Base-by-base conservation (phyloP, 1,139 yeast species). In the Candida tropicalis region DNA sequence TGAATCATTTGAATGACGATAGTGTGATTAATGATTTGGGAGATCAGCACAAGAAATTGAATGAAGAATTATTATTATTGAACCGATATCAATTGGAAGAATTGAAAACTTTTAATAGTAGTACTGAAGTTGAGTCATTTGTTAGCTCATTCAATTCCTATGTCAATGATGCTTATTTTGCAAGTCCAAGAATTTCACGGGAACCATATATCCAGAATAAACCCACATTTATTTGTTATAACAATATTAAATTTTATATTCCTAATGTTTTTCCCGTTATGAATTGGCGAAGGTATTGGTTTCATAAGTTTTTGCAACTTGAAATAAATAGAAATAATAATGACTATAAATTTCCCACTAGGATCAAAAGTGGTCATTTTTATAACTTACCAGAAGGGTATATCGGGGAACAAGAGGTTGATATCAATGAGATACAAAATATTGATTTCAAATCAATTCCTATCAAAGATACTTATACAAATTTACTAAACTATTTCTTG, bases 201-300 rank as follows among this genome's bases (percentile, higher is more conserved):
- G 35, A 31, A 16, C 25, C 44, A 9, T 42, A 35, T 42, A 42
- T 49, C 11, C 45, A 44, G 28, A 50, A 42, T 22, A 37, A 27
- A 11, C 3, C 34, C 1, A 37, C 39, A 22, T 38, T 34, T 25
- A 39, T 50, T 9, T 40, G 49, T 17, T 50, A 46, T 36, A 40
- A 42, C 18, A 32, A 39, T 16, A 23, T 33, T 3, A 47, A 47
- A 33, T 50, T 48, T 29, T 27, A 44, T 25, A 18, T 47, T 4
- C 53, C 53, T 10, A 37, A 23, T 27, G 22, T 44, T 12, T 32
- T 47, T 7, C 39, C 52, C 2, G 33, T 38, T 10, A 9, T 18
- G 12, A 37, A 41, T 7, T 57, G 60, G 60, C 45, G 61, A 40
- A 38, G 42, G 17, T 54, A 44, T 45, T 57, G 60, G 58, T 44